phyloP scores from a whole-genome alignment of 2,329 filamentous ascomycete genomes.

The Trichoderma oligosporum region DNA sequence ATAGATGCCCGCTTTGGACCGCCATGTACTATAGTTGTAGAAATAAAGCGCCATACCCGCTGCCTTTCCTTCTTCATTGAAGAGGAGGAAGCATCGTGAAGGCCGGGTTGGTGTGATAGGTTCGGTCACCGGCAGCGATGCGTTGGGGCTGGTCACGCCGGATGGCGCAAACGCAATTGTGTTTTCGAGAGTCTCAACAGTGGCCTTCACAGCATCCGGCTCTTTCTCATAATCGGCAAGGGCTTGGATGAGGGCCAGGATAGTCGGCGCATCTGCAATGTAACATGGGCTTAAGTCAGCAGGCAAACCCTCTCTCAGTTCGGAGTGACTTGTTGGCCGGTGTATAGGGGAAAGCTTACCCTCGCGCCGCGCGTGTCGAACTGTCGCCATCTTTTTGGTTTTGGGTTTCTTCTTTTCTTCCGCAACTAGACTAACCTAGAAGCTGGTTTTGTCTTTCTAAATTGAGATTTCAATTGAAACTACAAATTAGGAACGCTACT shows the following conservation, averaged over 20 bases:
- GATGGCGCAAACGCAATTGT: conserved; percentile 75
- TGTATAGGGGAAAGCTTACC: not conserved
- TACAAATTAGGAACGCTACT: not conserved
- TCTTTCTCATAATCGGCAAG: conserved; percentile 86
- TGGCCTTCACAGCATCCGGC: conserved; percentile 70
- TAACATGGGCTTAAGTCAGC: conserved; percentile 17
- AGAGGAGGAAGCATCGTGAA: conserved; percentile 71
- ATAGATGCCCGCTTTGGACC: conserved; percentile 80
- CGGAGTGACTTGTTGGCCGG: not conserved
- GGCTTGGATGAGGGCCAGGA: conserved; percentile 76
- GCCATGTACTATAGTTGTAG: conserved; percentile 95
- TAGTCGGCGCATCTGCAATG: conserved; percentile 68
- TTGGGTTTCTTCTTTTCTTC: not conserved
- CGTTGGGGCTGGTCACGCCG: conserved; percentile 41
- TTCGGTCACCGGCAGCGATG: conserved; percentile 44
- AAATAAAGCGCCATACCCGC: conserved; percentile 88
- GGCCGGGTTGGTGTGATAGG: conserved; percentile 55
- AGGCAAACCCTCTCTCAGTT: not conserved
- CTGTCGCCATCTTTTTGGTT: conserved; percentile 3
- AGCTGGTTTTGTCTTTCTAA: not conserved
- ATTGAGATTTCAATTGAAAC: not conserved
- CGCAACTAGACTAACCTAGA: not conserved
- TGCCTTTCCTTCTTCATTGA: conserved; percentile 43
- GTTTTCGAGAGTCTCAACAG: conserved; percentile 63
- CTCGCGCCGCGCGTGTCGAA: conserved; percentile 18